A percentile compares a stretch with the other conserved stretches of the same genome.
Evolutionary conservation across 306 rosid genomes (phyloP).

Genomic region (Spatholobus suberectus): DNA sequence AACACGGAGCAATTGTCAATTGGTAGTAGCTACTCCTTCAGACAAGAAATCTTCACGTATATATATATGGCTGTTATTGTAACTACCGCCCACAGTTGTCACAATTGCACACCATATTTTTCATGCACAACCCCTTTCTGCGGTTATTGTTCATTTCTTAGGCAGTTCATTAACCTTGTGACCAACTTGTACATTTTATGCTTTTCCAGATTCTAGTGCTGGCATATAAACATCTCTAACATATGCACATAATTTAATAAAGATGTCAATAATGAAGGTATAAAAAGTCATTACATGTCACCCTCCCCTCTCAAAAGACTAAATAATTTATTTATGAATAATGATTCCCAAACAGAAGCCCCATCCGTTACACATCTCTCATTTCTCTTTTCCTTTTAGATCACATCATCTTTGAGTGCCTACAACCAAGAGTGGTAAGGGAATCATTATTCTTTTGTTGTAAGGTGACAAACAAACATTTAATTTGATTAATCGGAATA

Average conservation of each 20-base stretch:
- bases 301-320: background rate
- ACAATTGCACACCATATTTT: slow-evolving; percentile 2
- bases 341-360: too few relatives aligned
- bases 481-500: background rate
- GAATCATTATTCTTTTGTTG: background rate
- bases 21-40: slow-evolving; percentile 24
- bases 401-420: too few relatives aligned
- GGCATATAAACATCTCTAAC: slow-evolving; percentile 31
- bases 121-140: slow-evolving; percentile 1
- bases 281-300: background rate
- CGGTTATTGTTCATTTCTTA: slow-evolving; percentile 3
- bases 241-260: slow-evolving; percentile 45
- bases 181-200: slow-evolving; percentile 19
- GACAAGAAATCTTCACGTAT: slow-evolving; percentile 18
- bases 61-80: background rate
- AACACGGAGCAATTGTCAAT: background rate
- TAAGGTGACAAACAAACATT: background rate
- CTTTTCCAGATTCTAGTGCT: slow-evolving; percentile 29
- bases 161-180: background rate
- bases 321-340: background rate
- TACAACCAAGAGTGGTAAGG: too few relatives aligned
- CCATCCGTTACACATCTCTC: too few relatives aligned
- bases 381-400: too few relatives aligned
- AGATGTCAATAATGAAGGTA: background rate
- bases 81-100: background rate